A percentile compares a stretch with the other conserved stretches of the same genome.
These are phyloP conservation scores for Mucor racemosus DNA, from an alignment of 371 early-diverging fungal species.

Conservation along the genomic window DNA sequence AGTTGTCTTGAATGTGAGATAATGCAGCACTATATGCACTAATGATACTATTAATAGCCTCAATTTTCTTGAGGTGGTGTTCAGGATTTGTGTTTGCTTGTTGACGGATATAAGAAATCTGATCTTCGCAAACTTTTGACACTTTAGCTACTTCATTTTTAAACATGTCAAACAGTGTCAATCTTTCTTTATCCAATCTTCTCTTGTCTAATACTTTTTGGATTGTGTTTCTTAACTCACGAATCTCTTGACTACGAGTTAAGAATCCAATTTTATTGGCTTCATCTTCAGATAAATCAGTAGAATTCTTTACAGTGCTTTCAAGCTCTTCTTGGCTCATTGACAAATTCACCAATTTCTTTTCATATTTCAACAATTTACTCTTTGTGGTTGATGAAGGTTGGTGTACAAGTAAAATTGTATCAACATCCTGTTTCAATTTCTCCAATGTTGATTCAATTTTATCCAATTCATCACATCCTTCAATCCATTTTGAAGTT, in stretches of 20 bases:
- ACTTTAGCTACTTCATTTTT: conserved; percentile 29
- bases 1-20: conserved; percentile 33
- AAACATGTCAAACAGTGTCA: conserved; percentile 22
- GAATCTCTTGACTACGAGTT: conserved; percentile 17
- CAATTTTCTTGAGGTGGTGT: conserved; percentile 39
- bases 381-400: conserved; percentile 15
- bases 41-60: conserved; percentile 39
- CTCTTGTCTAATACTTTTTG: conserved; percentile 27
- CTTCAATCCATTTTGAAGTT: conserved; percentile 31
- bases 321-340: conserved; percentile 29
- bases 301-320: conserved; percentile 22
- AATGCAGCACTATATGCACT: conserved; percentile 42
- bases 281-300: conserved; percentile 26
- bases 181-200: conserved; percentile 35
- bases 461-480: conserved; percentile 26
- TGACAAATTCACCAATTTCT: conserved; percentile 12
- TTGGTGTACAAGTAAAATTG: not conserved
- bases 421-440: conserved; percentile 20
- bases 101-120: conserved; percentile 42
- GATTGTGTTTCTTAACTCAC: conserved; percentile 1
- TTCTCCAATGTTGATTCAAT: conserved; percentile 17
- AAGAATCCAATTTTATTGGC: conserved; percentile 25
- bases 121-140: conserved; percentile 43
- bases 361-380: conserved; percentile 25
- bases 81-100: conserved; percentile 45